Base-by-base conservation (phyloP, 108 stramenopile species). In the Conticribra guillardii region DNA sequence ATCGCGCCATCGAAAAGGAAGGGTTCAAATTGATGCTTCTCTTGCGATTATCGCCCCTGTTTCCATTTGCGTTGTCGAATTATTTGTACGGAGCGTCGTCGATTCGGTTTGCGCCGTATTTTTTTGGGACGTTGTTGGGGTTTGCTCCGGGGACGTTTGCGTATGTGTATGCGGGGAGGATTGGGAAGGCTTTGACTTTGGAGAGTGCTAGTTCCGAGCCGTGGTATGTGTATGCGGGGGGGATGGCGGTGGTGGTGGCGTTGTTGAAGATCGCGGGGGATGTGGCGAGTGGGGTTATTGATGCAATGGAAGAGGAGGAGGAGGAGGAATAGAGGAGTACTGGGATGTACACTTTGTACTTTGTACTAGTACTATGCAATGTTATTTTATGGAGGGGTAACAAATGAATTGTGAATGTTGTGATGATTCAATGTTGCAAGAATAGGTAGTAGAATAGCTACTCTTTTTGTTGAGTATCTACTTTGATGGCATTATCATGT, bases 1-100 rank as follows among this genome's bases (percentile, higher is more conserved):
- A 96, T 62, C 44, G 59, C 16, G 94, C 96, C n/a, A 89, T 97
- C 44, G 93, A 76, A n/a, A 70, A 79, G 56, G 92, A 93, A 55
- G 94, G 94, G 1, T 96, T 96, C 84, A 95, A 92, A 50, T 69
- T 97, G 34, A 93, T 96, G 87, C 56, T 96, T 18, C 81, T 96
- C 15, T 73, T 96, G 47, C 60, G 96, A 34, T 69, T 97, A 0
- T 87, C 87, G 44, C 96, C 96, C 9, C 66, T 97, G 26, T 93
- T 97, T 67, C 96, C 96, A 30, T 97, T 97, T 76, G 92, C 93
- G 3, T 73, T 96, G 34, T 83, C 81, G 47, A 97, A 97, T 71
- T 97, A 97, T 69, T 62, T 96, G 59, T 96, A 95, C 65, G 96
- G 94, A n/a, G 83, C 88, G 16, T 84, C 88, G 14, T 84, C 86